Evolutionary conservation across 768 basidiomycete species (phyloP), one percentile per base, ranked within the genome.

Genomic region (Pulveroboletus sp.): DNA sequence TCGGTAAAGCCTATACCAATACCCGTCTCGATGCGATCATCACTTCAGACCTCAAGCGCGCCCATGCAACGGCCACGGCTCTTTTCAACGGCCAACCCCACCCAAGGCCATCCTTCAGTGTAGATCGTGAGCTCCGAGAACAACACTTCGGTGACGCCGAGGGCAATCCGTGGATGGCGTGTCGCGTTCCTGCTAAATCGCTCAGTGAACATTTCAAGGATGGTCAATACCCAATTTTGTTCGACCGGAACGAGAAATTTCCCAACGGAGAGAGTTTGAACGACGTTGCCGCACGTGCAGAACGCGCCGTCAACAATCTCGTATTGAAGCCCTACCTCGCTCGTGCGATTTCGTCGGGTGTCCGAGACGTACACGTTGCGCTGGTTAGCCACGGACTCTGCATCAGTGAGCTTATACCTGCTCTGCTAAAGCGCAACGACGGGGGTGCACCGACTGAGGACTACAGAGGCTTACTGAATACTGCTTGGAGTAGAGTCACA

Each of bases 341-440:
- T 62, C 59, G 72, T 18, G 73, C 73, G 1, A 69, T 69, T 18
- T 68, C 69, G 47, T 64, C 69, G n/a, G 69, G 71, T 32, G 65
- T 51, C 50, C 59, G 67, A 38, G 70, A 71, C 31, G 60, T 74
- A 7, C 84, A 83, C 52, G 63, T 89, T 24, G 86, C 80, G 1
- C 57, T 90, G 35, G 81, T 89, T 41, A 88, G 87, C 66, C 89
- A 92, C 64, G 86, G 89, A 0, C 57, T 87, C 18, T 83, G 82
- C 64, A 84, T 90, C 39, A 70, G 69, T 26, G 81, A 85, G 65
- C 66, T 85, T 12, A 61, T 87, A 5, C 70, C 72, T 21, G 75
- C 76, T 26, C 63, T 89, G 39, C 55, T 80, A 49, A 73, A 66
- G 56, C 69, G 73, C 54, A 71, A 73, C 52, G 66, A 59, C 35